Conservation (phyloP, 805 yeast genomes). For the Myxozyma udenii region DNA sequence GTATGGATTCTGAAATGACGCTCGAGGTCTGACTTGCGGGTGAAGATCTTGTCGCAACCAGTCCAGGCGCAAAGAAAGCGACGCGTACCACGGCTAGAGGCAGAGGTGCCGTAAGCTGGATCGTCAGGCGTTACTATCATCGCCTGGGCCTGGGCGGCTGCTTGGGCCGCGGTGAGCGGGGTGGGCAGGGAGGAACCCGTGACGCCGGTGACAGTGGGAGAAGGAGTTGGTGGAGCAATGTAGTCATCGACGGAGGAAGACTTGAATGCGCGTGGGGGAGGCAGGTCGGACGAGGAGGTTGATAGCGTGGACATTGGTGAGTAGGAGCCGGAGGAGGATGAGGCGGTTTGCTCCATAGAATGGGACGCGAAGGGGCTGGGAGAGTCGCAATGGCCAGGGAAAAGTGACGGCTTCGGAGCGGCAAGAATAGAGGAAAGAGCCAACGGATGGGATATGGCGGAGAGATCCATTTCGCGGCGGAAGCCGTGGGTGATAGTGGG, state of each 20-base stretch:
- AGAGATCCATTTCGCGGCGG: no score
- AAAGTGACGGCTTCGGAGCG: neutral
- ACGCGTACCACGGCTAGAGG: constrained; percentile 3
- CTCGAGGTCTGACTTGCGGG: constrained; percentile 75
- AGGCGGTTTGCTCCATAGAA: neutral
- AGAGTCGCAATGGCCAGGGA: neutral
- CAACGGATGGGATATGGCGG: neutral
- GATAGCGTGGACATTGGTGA: neutral
- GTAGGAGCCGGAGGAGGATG: neutral
- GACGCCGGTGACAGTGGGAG: neutral
- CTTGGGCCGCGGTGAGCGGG: neutral
- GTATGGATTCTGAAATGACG: constrained; percentile 71
- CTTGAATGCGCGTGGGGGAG: neutral
- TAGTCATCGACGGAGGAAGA: neutral
- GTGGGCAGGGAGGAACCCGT: neutral
- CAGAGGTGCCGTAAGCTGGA: no score
- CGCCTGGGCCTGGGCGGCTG: neutral
- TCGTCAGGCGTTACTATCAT: no score
- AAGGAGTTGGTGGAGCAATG: neutral
- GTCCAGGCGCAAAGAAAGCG: constrained; percentile 21
- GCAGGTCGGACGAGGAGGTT: neutral
- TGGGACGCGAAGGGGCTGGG: neutral
- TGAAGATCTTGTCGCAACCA: constrained; percentile 42
- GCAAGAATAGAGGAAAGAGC: neutral
- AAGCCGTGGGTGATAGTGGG: neutral